A percentile compares a stretch with the other conserved stretches of the same genome.
phyloP scores from a whole-genome alignment of 1,284 basidiomycete species.

The Marasmius sp. region DNA sequence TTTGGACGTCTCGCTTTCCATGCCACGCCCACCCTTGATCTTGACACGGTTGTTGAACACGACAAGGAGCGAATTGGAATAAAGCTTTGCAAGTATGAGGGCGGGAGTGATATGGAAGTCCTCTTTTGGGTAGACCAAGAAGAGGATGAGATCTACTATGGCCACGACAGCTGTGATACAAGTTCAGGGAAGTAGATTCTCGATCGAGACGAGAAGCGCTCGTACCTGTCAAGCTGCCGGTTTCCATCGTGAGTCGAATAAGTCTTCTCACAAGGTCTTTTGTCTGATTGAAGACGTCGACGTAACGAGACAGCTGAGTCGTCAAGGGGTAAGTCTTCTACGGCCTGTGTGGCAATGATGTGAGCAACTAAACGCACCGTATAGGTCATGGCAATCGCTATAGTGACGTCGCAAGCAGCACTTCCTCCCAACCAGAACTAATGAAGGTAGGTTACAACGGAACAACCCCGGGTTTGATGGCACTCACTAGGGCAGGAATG shows the following conservation, averaged over 20 bases:
- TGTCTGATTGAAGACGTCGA: constrained; percentile 20
- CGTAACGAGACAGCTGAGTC: constrained; percentile 20
- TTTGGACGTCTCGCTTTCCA: neutral
- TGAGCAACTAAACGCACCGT: constrained; percentile 11
- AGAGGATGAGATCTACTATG: constrained; percentile 23
- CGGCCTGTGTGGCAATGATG: neutral
- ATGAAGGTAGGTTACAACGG: neutral
- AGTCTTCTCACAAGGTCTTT: constrained; percentile 17
- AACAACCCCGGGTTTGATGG: neutral
- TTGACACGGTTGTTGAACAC: neutral
- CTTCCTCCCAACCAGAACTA: constrained; percentile 25
- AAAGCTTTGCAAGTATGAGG: constrained; percentile 28
- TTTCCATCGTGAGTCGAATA: constrained; percentile 23
- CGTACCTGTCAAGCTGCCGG: constrained; percentile 21
- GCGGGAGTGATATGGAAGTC: constrained; percentile 26
- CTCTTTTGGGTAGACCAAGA: constrained; percentile 22
- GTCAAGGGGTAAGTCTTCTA: neutral
- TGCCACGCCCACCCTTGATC: neutral
- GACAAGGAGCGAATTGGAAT: constrained; percentile 28
- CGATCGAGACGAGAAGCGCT: neutral
- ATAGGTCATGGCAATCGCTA: constrained; percentile 22
- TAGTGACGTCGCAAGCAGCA: constrained; percentile 21
- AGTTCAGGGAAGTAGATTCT: neutral
- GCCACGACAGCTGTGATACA: constrained; percentile 24
- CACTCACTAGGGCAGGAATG: neutral